Conservation (phyloP, 305 asterid genomes). For the Solanum hybrid region DNA sequence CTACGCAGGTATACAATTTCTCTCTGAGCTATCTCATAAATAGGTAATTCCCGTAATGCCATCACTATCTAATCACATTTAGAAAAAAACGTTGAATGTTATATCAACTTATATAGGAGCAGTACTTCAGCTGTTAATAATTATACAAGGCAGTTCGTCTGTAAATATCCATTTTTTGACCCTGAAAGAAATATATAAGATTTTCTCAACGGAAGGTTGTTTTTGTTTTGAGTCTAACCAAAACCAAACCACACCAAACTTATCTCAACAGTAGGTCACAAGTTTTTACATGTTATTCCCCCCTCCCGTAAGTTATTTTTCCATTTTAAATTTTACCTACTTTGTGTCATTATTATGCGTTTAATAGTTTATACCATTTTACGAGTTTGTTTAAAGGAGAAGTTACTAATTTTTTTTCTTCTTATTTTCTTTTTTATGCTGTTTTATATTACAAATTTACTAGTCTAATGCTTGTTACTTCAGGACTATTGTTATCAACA, state of each 20-base stretch:
- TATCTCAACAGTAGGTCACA: neutral
- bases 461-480: neutral
- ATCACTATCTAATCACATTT: neutral
- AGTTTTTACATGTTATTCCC: neutral
- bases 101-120: neutral
- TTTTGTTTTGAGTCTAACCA: neutral
- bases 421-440: neutral
- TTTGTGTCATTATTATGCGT: neutral
- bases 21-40: neutral
- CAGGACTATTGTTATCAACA: neutral
- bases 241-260: neutral
- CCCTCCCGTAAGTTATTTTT: neutral
- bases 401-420: neutral
- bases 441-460: neutral
- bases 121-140: neutral
- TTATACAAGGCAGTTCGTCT: neutral
- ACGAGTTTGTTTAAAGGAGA: neutral
- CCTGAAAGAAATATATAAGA: neutral
- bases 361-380: neutral
- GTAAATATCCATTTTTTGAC: neutral
- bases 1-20: conserved; percentile 55
- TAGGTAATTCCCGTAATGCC: neutral
- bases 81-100: neutral
- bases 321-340: neutral
- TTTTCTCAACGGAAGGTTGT: neutral